These are phyloP conservation scores for Cystobasidiopsis lactophilus DNA, from an alignment of 768 basidiomycete genomes.

Conservation along the genomic window DNA sequence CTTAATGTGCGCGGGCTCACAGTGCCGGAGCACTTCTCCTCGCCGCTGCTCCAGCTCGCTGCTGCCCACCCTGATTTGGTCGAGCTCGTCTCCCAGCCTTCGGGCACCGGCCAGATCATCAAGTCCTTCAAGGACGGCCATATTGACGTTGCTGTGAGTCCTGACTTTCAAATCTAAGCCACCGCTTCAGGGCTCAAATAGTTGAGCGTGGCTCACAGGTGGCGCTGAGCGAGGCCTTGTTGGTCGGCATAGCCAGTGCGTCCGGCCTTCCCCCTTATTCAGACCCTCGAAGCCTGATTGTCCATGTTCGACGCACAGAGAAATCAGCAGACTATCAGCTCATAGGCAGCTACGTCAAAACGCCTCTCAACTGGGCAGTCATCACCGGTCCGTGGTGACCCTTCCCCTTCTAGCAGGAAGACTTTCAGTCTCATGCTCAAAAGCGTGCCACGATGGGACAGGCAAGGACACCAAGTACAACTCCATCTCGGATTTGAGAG, in stretches of 20 bases:
- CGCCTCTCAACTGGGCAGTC: slow-evolving; percentile 61
- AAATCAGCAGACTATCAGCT: slow-evolving; percentile 72
- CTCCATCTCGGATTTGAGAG: slow-evolving; percentile 48
- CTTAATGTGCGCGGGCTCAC: too few species aligned
- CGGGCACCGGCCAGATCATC: slow-evolving; percentile 37
- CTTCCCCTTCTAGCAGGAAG: too few species aligned
- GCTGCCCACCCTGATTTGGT: slow-evolving; percentile 47
- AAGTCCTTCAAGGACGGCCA: slow-evolving; percentile 24
- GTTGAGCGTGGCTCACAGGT: slow-evolving; percentile 30
- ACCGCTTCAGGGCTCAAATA: slow-evolving; percentile 13
- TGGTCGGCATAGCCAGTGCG: slow-evolving; percentile 67
- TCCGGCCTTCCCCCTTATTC: not conserved
- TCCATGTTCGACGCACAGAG: not conserved
- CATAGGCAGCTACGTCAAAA: slow-evolving; percentile 73
- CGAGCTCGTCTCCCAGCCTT: slow-evolving; percentile 50
- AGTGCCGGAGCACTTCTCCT: slow-evolving; percentile 47
- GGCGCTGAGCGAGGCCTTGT: slow-evolving; percentile 71
- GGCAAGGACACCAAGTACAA: slow-evolving; percentile 52
- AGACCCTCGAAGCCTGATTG: not conserved
- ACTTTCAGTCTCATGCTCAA: too few species aligned
- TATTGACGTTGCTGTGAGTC: slow-evolving; percentile 14
- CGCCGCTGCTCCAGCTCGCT: slow-evolving; percentile 69
- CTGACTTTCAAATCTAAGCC: slow-evolving; percentile 9
- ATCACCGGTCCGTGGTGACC: slow-evolving; percentile 1
- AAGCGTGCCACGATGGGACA: too few species aligned